Conservation (phyloP, 2,329 filamentous ascomycete species). For the Didymella lethalis region DNA sequence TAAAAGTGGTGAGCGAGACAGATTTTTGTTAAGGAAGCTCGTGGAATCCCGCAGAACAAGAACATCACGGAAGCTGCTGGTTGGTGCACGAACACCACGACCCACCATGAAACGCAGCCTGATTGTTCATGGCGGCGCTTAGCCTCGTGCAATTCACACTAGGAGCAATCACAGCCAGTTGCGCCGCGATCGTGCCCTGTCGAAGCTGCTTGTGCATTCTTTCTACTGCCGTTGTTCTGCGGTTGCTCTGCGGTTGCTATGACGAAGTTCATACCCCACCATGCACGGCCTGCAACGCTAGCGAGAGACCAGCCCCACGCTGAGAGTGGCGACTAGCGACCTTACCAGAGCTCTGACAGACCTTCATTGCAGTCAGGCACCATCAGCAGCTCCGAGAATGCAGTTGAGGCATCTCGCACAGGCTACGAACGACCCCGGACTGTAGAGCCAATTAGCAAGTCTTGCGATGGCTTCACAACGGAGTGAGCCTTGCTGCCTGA, state of each 20-base stretch:
- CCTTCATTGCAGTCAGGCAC: neutral
- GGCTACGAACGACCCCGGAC: neutral
- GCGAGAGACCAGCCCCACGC: constrained; percentile 12
- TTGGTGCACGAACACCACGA: constrained; percentile 29
- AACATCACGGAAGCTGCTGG: constrained; percentile 29
- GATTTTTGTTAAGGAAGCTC: constrained; percentile 32
- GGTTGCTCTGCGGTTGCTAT: constrained; percentile 20
- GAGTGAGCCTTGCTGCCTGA: constrained; percentile 9
- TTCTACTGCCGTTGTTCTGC: constrained; percentile 17
- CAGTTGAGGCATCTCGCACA: neutral
- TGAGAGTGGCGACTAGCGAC: constrained; percentile 13
- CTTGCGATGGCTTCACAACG: neutral
- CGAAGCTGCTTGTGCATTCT: constrained; percentile 22
- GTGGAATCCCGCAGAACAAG: constrained; percentile 27
- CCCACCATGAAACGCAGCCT: constrained; percentile 35
- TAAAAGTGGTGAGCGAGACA: constrained; percentile 33
- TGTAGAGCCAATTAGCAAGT: neutral
- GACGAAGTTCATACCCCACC: constrained; percentile 21
- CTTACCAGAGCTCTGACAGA: constrained; percentile 10
- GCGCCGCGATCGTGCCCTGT: constrained; percentile 11
- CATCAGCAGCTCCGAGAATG: constrained; percentile 13
- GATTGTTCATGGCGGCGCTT: constrained; percentile 21
- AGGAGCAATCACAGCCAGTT: constrained; percentile 14
- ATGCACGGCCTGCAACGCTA: constrained; percentile 9
- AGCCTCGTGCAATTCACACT: constrained; percentile 12